Percentiles rank a stretch among this genome's conserved stretches.
phyloP scores from a whole-genome alignment of 257 asterid genomes.

The Solanum sitiens region DNA sequence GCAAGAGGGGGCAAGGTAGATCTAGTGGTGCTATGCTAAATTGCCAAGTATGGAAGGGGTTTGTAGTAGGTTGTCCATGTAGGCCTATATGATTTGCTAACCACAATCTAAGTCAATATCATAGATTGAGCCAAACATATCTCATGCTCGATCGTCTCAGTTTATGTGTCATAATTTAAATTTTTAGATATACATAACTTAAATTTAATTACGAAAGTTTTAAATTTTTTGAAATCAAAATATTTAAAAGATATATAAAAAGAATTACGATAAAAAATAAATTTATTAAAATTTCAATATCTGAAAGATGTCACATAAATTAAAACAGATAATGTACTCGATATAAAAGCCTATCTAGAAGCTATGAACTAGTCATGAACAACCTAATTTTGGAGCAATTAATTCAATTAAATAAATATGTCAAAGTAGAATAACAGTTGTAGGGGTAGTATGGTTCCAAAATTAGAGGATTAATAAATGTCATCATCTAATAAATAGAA shows the following conservation, averaged over 20 bases:
- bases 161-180: neutral
- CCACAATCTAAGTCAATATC: neutral
- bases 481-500: neutral
- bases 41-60: neutral
- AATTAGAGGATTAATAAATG: neutral
- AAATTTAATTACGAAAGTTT: accelerated
- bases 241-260: neutral
- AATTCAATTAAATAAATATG: neutral
- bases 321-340: accelerated
- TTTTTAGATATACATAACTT: neutral
- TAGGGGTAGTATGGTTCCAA: neutral
- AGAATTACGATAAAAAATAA: neutral
- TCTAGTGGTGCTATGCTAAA: neutral
- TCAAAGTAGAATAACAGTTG: neutral
- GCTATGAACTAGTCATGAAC: neutral
- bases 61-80: neutral
- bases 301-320: accelerated
- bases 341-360: neutral
- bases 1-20: neutral
- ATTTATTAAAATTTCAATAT: neutral
- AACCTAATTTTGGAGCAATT: neutral
- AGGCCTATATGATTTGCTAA: neutral
- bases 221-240: neutral
- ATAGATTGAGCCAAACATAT: neutral
- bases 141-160: too few species aligned